Evolutionary conservation across 257 asterid species (phyloP).

Genomic region (Cordia subcordata): DNA sequence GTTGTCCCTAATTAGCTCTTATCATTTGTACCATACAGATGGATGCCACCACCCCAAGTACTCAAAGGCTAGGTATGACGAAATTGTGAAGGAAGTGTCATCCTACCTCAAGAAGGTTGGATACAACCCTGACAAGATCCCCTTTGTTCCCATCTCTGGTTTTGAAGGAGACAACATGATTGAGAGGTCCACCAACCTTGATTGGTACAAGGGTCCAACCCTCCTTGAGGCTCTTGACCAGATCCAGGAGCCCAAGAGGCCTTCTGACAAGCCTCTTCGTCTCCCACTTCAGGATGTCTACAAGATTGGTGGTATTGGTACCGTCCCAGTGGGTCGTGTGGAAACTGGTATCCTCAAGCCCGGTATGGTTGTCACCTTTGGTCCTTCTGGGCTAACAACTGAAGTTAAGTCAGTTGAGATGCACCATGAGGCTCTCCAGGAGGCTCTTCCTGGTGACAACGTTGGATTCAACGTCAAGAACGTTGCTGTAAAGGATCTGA

Average conservation of each 20-base stretch:
- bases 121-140: slow-evolving; percentile 62
- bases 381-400: slow-evolving; percentile 15
- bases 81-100: slow-evolving; percentile 60
- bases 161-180: slow-evolving; percentile 46
- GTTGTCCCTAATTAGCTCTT: background rate
- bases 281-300: slow-evolving; percentile 52
- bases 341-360: slow-evolving; percentile 18
- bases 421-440: slow-evolving; percentile 43
- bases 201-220: slow-evolving; percentile 68
- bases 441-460: slow-evolving; percentile 44
- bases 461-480: slow-evolving; percentile 63
- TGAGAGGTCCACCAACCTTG: slow-evolving; percentile 43
- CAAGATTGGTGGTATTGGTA: slow-evolving; percentile 48
- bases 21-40: slow-evolving; percentile 23
- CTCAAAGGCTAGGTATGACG: slow-evolving; percentile 57
- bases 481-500: slow-evolving; percentile 59
- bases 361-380: slow-evolving; percentile 19
- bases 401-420: slow-evolving; percentile 39
- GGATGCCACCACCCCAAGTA: slow-evolving; percentile 72
- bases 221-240: slow-evolving; percentile 52
- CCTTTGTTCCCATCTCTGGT: slow-evolving; percentile 60
- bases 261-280: slow-evolving; percentile 50
- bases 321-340: slow-evolving; percentile 42
- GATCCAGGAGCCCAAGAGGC: slow-evolving; percentile 37
- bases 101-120: slow-evolving; percentile 65